Base-by-base conservation (phyloP, 345 rosid genomes). In the Gossypium turneri region DNA sequence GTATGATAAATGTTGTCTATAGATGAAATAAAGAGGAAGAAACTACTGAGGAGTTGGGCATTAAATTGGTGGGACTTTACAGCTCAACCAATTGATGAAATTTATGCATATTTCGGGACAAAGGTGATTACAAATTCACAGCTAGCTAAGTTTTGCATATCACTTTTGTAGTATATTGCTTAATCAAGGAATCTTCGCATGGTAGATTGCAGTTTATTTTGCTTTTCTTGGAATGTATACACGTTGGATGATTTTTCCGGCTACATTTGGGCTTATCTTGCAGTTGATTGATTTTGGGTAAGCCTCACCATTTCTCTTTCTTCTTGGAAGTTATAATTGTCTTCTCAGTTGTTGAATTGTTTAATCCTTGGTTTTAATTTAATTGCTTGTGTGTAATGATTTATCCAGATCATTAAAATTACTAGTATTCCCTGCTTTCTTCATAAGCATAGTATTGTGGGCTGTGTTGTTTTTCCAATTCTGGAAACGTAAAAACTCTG, bases 151-250 rank as follows among this genome's bases (percentile, higher is more conserved):
- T 65, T 65, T 62, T 61, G 44, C 65, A 17, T 19, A 63, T 63
- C 19, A 2, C 20, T 27, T 51, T 69, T 69, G 59, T 48, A 76
- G 47, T 68, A 34, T 58, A 27, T 66, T 53, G 69, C 38, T 72
- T 76, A 79, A 77, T 72, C 73, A 20, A 41, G 78, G 59, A 12
- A 55, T 74, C 72, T 66, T 25, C n/a, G 61, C 56, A 67, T 76
- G 70, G 79, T 77, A 92, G 98, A 87, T 91, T 81, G 97, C 97
- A 55, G 80, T 90, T 77, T 94, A 92, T 79, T 94, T 91, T 82
- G 74, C 98, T 52, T 94, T 94, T 79, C 90, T 94, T 59, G 97
- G 91, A 78, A 94, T 90, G 94, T 90, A 90, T 86, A 89, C 97
- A 15, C 81, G 85, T 41, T 92, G 97, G 98, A 73, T 88, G 81